phyloP scores from a whole-genome alignment of 1,284 basidiomycete species.

The Neolentinus lepideus region DNA sequence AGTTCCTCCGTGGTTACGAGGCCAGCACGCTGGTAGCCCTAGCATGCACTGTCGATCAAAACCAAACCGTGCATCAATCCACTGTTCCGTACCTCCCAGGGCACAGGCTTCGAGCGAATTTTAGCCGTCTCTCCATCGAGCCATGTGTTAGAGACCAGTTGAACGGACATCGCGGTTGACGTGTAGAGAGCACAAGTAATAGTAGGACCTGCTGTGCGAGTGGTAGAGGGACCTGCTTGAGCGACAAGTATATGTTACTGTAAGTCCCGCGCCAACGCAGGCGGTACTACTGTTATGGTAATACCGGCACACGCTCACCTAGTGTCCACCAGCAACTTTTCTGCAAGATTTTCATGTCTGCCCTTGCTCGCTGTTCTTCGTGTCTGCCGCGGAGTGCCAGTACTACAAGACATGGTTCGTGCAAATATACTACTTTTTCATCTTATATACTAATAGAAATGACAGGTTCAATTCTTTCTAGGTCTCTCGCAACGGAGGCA shows the following conservation, averaged over 20 bases:
- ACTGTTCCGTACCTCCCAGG: slow-evolving; percentile 78
- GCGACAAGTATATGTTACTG: neutral
- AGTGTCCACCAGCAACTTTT: neutral
- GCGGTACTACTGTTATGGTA: neutral
- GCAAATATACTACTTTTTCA: neutral
- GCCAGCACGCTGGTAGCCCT: slow-evolving; percentile 95
- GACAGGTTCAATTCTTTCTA: neutral
- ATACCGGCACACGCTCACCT: neutral
- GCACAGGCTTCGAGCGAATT: slow-evolving; percentile 86
- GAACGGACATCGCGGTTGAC: slow-evolving; percentile 55
- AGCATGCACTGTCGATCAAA: slow-evolving; percentile 11
- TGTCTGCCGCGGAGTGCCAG: neutral
- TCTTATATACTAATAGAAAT: neutral
- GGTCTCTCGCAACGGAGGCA: slow-evolving; percentile 9
- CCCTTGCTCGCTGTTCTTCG: neutral
- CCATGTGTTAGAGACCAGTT: slow-evolving; percentile 82
- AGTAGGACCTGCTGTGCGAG: neutral
- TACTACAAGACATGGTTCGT: neutral
- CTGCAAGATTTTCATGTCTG: neutral
- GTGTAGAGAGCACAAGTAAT: neutral
- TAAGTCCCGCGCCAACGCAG: neutral
- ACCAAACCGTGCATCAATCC: neutral
- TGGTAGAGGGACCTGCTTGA: neutral
- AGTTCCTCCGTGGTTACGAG: slow-evolving; percentile 88
- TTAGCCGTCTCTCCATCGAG: slow-evolving; percentile 85